Evolutionary conservation across 2,329 filamentous ascomycete species (phyloP), one percentile per base, ranked within the genome.

Genomic region (Aspergillus sp.): DNA sequence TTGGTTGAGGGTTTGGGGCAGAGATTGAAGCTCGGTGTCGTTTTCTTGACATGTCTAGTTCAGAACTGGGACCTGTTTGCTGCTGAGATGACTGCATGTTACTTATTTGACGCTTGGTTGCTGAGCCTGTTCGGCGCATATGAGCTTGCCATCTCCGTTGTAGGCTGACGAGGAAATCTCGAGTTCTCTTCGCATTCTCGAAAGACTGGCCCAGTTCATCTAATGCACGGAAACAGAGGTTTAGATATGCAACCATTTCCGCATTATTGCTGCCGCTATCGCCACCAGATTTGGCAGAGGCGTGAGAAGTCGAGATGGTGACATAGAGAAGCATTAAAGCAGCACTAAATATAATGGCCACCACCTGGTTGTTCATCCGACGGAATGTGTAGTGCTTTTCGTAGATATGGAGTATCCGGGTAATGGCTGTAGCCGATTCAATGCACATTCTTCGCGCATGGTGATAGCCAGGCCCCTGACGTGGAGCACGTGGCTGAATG

Each of bases 391-490:
- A 72, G 27, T 63, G 58, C 11, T 60, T 62, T 36, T 70, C 67
- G 47, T 72, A 72, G 5, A 67, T 54, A 12, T 62, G 59, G 10
- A 73, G 60, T 0, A 73, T 58, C 2, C 61, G 54, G n/a, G 70
- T 65, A 10, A 72, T 62, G 7, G 63, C 60, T 4, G 56, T 65
- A 2, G 70, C 65, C 0, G 67, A 67, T 32, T 71, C 64, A 10
- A 70, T 65, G 53, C 69, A 72, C 53, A 69, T 68, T 42, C 63
- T 59, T 29, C 69, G 65, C 0, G 70, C 70, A 37, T 72, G 69
- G 37, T 64, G 62, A 29, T 69, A 69, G 7, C 70, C 70, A 1
- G 62, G 66, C n/a, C 69, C 69, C 48, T 69, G 67, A 10, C 63
- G 62, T 4, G 67, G 68, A 30, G 56, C 59, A 19, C 60, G 60